These are phyloP conservation scores for Guillardia theta DNA, from an alignment of 78 protist genomes.

Conservation along the genomic window DNA sequence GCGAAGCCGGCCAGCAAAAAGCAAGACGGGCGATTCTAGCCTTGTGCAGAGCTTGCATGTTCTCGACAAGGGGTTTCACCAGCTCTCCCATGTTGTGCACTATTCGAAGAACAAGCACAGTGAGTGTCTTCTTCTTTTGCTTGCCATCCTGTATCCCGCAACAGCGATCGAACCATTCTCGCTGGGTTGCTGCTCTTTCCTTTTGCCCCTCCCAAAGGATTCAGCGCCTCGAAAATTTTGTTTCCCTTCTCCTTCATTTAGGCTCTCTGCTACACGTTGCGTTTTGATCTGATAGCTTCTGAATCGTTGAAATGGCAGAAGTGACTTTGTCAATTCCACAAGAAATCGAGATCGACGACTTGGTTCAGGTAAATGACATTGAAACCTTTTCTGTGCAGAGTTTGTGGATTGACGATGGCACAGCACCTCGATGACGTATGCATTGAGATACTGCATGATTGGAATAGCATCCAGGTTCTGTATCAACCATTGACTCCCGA, in stretches of 20 bases:
- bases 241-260: not conserved
- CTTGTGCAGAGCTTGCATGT: too few species aligned
- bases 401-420: not conserved
- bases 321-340: not conserved
- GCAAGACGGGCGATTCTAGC: too few species aligned
- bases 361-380: not conserved
- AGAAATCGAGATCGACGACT: not conserved
- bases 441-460: not conserved
- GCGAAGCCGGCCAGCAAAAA: too few species aligned
- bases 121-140: not conserved
- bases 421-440: constrained; percentile 3
- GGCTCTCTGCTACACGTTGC: not conserved
- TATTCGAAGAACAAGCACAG: not conserved
- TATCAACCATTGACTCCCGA: not conserved
- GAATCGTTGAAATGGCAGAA: not conserved
- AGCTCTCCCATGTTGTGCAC: not conserved
- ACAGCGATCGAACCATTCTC: too few species aligned
- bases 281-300: not conserved
- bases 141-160: too few species aligned
- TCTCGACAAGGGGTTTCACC: too few species aligned
- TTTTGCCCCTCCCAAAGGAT: not conserved
- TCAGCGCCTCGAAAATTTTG: not conserved
- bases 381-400: too few species aligned
- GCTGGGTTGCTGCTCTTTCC: not conserved
- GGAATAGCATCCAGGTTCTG: not conserved